Conservation (phyloP, 306 rosid species). For the Mimosa bimucronata region DNA sequence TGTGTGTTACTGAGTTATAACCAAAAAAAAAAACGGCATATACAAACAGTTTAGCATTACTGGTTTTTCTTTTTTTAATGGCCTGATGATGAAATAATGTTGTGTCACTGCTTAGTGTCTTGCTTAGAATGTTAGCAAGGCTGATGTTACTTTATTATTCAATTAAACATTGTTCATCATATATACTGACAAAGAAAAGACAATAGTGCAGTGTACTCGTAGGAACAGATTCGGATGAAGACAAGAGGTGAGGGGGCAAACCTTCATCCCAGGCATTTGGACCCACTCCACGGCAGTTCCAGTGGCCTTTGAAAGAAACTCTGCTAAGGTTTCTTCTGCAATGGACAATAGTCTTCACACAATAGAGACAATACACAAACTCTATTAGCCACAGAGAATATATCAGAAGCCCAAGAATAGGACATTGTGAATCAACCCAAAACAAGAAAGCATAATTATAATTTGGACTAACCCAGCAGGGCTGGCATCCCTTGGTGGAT, state of each 20-base stretch:
- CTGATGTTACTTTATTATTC: conserved; percentile 5
- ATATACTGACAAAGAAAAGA: conserved; percentile 33
- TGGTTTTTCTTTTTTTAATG: background rate
- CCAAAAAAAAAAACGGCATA: background rate
- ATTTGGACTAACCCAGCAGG: conserved; percentile 88
- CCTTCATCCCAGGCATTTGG: conserved; percentile 99
- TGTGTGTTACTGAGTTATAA: background rate
- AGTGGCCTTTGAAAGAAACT: conserved; percentile 99
- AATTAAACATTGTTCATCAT: background rate
- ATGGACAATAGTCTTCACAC: conserved; percentile 92
- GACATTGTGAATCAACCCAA: conserved; percentile 24
- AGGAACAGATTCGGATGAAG: conserved; percentile 6
- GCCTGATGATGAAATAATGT: background rate
- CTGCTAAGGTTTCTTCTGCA: conserved; percentile 99
- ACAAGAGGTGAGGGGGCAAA: conserved; percentile 39
- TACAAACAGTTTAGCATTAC: background rate
- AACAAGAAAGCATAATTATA: background rate
- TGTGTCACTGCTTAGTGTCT: conserved; percentile 7
- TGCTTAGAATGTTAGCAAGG: conserved; percentile 49
- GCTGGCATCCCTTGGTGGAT: conserved; percentile 99
- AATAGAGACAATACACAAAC: conserved; percentile 40
- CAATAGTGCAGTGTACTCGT: conserved; percentile 14
- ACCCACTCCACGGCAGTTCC: conserved; percentile 99
- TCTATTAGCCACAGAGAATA: conserved; percentile 36
- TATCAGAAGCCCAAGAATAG: background rate